These are phyloP conservation scores for Pseudoscleropodium purum DNA, from an alignment of 225 moss, liverwort and hornwort species.

Conservation along the genomic window DNA sequence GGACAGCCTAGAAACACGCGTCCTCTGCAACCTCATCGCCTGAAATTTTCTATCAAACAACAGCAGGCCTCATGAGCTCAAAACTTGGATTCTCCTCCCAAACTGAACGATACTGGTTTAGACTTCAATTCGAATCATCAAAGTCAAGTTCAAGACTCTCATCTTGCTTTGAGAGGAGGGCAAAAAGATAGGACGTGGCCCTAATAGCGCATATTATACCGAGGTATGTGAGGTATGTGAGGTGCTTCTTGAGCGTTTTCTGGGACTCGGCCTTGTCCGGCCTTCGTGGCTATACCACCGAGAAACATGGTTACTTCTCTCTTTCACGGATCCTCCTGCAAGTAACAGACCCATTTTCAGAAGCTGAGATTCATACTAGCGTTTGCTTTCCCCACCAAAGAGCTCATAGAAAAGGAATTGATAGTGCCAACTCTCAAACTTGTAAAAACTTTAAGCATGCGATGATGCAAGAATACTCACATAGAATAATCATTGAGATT, in stretches of 20 bases:
- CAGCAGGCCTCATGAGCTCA: neutral
- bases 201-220: conserved; percentile 84
- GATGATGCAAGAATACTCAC: neutral
- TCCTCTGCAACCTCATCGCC: neutral
- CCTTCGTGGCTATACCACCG: conserved; percentile 83
- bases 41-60: neutral
- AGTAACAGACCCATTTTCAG: conserved; percentile 4
- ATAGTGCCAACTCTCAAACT: neutral
- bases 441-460: neutral
- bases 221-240: conserved; percentile 84
- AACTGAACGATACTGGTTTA: neutral
- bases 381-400: neutral
- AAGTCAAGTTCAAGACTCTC: conserved; percentile 62
- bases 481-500: neutral
- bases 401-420: neutral
- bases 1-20: neutral
- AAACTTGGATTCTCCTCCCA: neutral
- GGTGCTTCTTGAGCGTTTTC: conserved; percentile 72
- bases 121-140: conserved; percentile 30
- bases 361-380: neutral
- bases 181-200: conserved; percentile 64
- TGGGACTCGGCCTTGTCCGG: conserved; percentile 93
- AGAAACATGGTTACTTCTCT: conserved; percentile 59
- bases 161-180: conserved; percentile 55
- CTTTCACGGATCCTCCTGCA: neutral